phyloP scores from a whole-genome alignment of 2,329 filamentous ascomycete genomes.

The Pseudonectria buxi region DNA sequence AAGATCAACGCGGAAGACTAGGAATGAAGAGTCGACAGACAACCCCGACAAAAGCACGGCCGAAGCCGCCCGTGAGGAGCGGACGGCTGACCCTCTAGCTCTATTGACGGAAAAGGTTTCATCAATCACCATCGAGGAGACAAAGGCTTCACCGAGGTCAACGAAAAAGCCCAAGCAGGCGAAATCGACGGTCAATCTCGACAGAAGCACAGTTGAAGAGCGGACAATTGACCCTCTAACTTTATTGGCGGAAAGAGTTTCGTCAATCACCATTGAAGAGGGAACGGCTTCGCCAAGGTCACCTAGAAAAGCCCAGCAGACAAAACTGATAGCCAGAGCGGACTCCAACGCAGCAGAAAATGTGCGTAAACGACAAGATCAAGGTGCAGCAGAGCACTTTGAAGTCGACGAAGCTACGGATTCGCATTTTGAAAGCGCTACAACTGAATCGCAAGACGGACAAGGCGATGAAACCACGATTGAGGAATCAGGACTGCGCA shows the following conservation, averaged over 20 bases:
- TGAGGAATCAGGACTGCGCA: conserved; percentile 27
- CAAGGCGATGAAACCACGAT: conserved; percentile 7
- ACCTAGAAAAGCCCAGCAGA: background rate
- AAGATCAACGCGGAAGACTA: conserved; percentile 11
- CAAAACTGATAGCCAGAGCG: background rate
- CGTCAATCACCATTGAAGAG: background rate
- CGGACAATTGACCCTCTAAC: no score
- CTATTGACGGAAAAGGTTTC: no score
- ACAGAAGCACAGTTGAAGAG: no score
- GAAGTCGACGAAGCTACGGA: conserved; percentile 1
- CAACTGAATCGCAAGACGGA: conserved; percentile 1
- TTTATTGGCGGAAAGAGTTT: no score
- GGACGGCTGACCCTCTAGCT: no score
- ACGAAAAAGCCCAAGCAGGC: background rate
- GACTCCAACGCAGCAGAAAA: background rate
- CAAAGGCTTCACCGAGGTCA: background rate
- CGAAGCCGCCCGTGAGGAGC: no score
- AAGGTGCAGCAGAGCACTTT: background rate
- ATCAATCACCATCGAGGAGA: background rate
- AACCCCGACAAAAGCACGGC: conserved; percentile 6
- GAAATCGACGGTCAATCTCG: conserved; percentile 1
- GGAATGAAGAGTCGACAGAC: conserved; percentile 2
- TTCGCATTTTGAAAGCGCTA: no score
- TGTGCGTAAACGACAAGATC: background rate
- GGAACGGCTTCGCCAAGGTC: background rate